Evolutionary conservation across 2,329 filamentous ascomycete species (phyloP), one percentile per base, ranked within the genome.

Genomic region (Nothophoma quercina): DNA sequence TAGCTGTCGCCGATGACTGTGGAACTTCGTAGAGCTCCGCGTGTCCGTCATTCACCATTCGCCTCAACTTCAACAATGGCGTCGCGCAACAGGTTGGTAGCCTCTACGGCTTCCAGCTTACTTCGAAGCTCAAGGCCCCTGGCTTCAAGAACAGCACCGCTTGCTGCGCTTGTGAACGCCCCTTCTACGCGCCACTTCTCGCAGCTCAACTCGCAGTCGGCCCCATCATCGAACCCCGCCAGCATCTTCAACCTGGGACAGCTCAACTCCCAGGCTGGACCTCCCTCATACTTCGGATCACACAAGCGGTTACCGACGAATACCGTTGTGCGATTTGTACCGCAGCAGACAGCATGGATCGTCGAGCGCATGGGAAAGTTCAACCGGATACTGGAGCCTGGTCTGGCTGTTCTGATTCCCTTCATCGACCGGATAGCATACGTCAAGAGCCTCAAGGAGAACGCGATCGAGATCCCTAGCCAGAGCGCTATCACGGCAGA

Each of bases 361-460:
- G 95, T 99, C 51, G 95, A 99, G 84, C 93, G 95, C 71, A 99
- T 99, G 95, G 95, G 95, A 68, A 95, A 93, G 77, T 99, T 96
- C 80, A 89, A 91, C 78, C 85, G 93, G 55, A 97, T 99, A 69
- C 81, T 99, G 42, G 86, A 97, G 67, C 95, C 95, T 3, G 95
- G 95, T 51, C 81, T 99, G 57, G 93, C 95, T 18, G 83, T 99
- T 58, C 79, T 99, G 63, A 83, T 95, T 47, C 95, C 95, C 1
- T 89, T 98, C 63, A 79, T 99, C 74, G 95, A 99, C 77, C 89
- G 92, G 57, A 98, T 99, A 75, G 90, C 95, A 65, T 99, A 99
- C 75, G 95, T 99, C 63, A 97, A 96, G 83, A 96, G 90, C 62
- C 81, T 99, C 76, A 99, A 99, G 82, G 95, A 99, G 77, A 86